These are phyloP conservation scores for Solanum ossicruentum DNA, from an alignment of 257 asterid species.

Conservation along the genomic window DNA sequence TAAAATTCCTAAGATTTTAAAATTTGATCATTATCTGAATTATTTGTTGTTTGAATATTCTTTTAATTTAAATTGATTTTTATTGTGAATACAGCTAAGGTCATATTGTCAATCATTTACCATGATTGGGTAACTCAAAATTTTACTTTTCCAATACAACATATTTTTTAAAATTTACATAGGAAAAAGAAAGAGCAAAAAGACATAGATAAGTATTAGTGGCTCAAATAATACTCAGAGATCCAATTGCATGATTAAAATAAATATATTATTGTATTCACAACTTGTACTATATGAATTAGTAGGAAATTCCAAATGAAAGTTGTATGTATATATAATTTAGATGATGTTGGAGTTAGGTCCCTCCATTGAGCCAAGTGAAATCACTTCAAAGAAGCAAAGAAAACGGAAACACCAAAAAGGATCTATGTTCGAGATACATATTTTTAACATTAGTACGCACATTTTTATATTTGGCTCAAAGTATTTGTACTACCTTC, in stretches of 20 bases:
- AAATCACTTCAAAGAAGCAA: constrained; percentile 12
- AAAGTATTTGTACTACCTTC: not conserved
- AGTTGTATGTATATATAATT: not conserved
- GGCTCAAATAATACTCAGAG: constrained; percentile 4
- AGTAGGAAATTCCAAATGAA: constrained; percentile 3
- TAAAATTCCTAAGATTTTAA: no score
- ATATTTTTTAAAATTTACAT: not conserved
- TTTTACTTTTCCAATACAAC: not conserved
- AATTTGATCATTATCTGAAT: no score
- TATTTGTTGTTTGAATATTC: no score
- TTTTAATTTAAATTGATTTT: no score
- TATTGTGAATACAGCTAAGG: not conserved
- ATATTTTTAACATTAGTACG: not conserved
- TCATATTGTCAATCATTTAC: not conserved
- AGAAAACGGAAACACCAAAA: constrained; percentile 20
- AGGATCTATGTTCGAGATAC: constrained; percentile 12
- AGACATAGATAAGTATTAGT: not conserved
- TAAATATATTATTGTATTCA: not conserved
- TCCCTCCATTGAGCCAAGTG: constrained; percentile 63
- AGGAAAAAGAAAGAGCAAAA: not conserved
- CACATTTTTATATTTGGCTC: not conserved
- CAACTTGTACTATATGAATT: not conserved
- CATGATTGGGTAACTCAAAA: not conserved
- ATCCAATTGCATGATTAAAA: constrained; percentile 10
- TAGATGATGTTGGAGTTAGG: constrained; percentile 23